Conservation (phyloP, 2,329 filamentous ascomycete genomes). For the Calonectria leucothoes region DNA sequence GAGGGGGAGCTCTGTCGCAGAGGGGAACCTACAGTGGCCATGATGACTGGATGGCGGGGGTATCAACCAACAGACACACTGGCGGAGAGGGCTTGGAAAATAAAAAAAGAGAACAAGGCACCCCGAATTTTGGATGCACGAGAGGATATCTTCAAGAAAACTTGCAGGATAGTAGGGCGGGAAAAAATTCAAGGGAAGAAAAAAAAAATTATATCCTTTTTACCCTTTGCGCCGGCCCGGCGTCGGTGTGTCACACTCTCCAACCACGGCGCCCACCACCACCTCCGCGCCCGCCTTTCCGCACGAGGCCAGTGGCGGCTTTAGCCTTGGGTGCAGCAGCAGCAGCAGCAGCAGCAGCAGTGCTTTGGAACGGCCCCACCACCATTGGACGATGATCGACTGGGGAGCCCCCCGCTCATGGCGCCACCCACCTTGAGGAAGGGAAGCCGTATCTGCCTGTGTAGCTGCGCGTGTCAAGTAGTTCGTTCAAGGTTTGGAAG, state of each 20-base stretch:
- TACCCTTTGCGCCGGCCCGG: conserved; percentile 38
- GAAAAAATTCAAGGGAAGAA: neutral
- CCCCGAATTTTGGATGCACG: neutral
- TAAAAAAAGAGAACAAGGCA: neutral
- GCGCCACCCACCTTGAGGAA: neutral
- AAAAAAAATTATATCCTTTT: conserved; percentile 16
- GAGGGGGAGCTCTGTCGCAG: conserved; percentile 16
- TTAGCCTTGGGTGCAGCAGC: neutral
- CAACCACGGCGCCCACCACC: conserved; percentile 7
- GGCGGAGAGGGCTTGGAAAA: conserved; percentile 3
- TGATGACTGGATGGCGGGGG: conserved; percentile 30
- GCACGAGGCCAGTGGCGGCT: neutral
- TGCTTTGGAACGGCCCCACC: conserved; percentile 35
- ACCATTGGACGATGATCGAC: conserved; percentile 34
- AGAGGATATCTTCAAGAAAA: neutral
- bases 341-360: too few species aligned
- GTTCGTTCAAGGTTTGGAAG: neutral
- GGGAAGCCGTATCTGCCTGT: neutral
- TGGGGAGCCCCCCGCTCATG: conserved; percentile 29
- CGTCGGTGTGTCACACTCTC: conserved; percentile 38
- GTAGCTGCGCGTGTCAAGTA: too few species aligned
- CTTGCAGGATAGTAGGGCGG: neutral
- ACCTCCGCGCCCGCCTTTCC: neutral
- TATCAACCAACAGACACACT: conserved; percentile 4
- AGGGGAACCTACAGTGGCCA: conserved; percentile 41